Percentiles rank a stretch among this genome's conserved stretches.
Conservation (phyloP, 257 asterid genomes). For the Solanum dulcamara region DNA sequence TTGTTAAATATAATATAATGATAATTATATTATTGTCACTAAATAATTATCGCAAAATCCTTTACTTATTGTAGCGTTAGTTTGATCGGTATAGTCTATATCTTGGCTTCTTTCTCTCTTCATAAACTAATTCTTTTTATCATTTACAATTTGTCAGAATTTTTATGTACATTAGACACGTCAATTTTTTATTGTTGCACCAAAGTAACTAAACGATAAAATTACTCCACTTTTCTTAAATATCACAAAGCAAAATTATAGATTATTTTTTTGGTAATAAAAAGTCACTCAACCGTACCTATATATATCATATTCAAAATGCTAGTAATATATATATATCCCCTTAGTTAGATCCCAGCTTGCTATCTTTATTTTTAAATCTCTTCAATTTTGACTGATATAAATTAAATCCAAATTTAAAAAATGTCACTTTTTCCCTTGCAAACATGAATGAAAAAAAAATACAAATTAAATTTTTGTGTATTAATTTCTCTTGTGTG, state of each 20-base stretch:
- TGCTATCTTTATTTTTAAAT: not conserved
- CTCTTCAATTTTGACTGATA: not conserved
- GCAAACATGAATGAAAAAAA: not conserved
- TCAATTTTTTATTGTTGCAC: not conserved
- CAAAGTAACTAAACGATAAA: not conserved
- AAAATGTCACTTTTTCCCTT: not conserved
- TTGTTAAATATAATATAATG: no score
- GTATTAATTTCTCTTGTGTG: not conserved
- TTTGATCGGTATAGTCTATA: not conserved
- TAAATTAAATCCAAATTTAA: not conserved
- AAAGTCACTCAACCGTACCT: not conserved
- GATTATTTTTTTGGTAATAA: not conserved
- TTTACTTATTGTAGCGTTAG: not conserved
- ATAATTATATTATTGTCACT: no score
- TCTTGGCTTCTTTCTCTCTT: not conserved
- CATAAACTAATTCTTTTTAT: not conserved
- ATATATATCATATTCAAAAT: no score
- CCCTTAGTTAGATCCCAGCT: not conserved
- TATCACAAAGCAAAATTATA: not conserved
- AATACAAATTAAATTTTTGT: not conserved
- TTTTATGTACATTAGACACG: not conserved
- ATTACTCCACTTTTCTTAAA: not conserved
- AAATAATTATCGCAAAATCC: no score
- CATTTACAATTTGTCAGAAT: not conserved
- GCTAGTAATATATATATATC: not conserved